Conservation (phyloP, 129 eudicot species). For the Tagetes patula region DNA sequence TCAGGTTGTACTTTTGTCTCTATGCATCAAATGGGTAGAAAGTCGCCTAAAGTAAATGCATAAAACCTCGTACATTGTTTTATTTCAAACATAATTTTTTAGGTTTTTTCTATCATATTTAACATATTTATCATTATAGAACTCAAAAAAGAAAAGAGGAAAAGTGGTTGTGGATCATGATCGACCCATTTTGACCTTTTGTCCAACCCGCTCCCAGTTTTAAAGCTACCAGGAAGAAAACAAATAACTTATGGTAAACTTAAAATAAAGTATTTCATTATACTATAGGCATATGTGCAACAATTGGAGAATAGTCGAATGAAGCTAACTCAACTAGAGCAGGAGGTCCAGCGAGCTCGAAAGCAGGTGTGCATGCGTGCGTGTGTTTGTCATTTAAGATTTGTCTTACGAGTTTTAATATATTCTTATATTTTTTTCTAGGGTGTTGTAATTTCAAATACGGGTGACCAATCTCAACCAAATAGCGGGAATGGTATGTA, state of each 20-base stretch:
- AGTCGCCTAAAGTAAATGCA: neutral
- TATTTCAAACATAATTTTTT: neutral
- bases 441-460: constrained; percentile 66
- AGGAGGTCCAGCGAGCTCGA: constrained; percentile 95
- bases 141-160: neutral
- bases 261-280: neutral
- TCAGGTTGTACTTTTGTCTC: constrained; percentile 10
- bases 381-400: neutral
- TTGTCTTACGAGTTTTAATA: constrained; percentile 14
- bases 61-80: neutral
- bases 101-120: neutral
- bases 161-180: neutral
- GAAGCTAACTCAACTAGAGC: constrained; percentile 93
- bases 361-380: constrained; percentile 57
- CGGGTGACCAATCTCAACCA: constrained; percentile 77
- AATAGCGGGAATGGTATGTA: constrained; percentile 60
- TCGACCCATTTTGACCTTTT: constrained; percentile 1
- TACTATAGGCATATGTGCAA: constrained; percentile 84
- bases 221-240: neutral
- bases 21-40: neutral
- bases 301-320: constrained; percentile 91
- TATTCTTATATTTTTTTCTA: constrained; percentile 24
- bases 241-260: constrained; percentile 18
- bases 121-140: neutral
- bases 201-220: neutral